These are phyloP conservation scores for Biscogniauxia sp. DNA, from an alignment of 2,329 filamentous ascomycete species.

Conservation along the genomic window DNA sequence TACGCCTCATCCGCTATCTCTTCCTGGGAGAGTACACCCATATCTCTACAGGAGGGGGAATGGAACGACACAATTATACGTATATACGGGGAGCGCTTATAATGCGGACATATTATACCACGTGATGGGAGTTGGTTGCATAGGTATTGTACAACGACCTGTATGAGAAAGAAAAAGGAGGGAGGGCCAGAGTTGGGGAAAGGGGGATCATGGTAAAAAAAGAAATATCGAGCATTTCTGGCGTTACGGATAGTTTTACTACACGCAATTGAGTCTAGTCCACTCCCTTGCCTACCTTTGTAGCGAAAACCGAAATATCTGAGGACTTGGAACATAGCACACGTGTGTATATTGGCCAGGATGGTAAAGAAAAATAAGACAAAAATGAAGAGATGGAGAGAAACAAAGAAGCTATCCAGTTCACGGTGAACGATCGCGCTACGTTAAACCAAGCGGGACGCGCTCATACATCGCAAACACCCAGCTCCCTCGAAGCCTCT, in stretches of 20 bases:
- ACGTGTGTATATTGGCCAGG: background rate
- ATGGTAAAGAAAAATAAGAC: background rate
- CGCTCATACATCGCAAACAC: background rate
- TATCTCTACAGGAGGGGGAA: too few species aligned
- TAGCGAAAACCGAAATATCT: background rate
- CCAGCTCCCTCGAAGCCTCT: too few species aligned
- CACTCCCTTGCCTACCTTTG: background rate
- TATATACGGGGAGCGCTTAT: too few species aligned
- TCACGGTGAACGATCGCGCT: background rate
- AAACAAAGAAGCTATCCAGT: too few species aligned
- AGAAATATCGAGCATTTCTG: background rate
- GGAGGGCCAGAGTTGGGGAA: too few species aligned
- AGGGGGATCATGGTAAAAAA: slow-evolving; percentile 6
- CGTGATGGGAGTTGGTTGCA: background rate
- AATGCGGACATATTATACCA: background rate
- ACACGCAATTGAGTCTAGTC: background rate
- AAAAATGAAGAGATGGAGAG: background rate
- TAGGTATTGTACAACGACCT: background rate
- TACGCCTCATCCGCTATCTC: too few species aligned
- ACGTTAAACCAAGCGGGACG: background rate
- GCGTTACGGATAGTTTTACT: slow-evolving; percentile 5
- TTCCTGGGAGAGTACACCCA: too few species aligned
- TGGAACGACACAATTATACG: too few species aligned
- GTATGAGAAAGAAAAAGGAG: background rate
- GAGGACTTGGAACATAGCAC: background rate